phyloP scores from a whole-genome alignment of 768 basidiomycete genomes.

The Rhizopogon sp. region DNA sequence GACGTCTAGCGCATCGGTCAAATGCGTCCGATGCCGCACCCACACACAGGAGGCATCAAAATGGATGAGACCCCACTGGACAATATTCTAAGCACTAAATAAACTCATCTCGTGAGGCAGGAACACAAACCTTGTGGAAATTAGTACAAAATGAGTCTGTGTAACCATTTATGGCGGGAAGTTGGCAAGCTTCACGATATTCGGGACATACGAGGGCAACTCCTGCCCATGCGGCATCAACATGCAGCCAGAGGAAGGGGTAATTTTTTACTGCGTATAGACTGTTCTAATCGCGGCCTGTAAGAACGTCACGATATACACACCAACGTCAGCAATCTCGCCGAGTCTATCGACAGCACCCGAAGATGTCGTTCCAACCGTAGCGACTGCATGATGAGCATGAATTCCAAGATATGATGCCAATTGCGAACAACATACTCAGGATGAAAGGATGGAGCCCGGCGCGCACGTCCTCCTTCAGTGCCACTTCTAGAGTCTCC shows the following conservation, averaged over 20 bases:
- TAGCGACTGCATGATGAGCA: conserved; percentile 54
- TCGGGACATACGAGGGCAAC: conserved; percentile 80
- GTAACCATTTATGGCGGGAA: conserved; percentile 69
- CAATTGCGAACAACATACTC: too few species aligned
- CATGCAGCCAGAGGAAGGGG: conserved; percentile 76
- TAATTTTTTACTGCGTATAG: conserved; percentile 44
- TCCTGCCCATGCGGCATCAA: conserved; percentile 93
- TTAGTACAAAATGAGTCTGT: conserved; percentile 85
- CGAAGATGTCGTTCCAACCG: conserved; percentile 86
- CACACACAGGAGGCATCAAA: conserved; percentile 81
- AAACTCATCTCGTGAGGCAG: not conserved
- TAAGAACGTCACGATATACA: conserved; percentile 14
- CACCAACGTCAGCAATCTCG: conserved; percentile 71
- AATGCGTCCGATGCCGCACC: conserved; percentile 35
- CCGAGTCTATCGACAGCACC: conserved; percentile 78
- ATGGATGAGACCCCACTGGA: conserved; percentile 83
- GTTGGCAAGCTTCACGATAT: conserved; percentile 51
- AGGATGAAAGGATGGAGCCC: conserved; percentile 58
- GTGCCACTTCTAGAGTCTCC: conserved; percentile 45
- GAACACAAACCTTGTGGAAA: conserved; percentile 57
- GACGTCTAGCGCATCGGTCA: too few species aligned
- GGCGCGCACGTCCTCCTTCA: conserved; percentile 57
- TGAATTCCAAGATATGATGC: not conserved
- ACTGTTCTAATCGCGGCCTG: not conserved
- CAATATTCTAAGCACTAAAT: not conserved